phyloP scores from a whole-genome alignment of 139 green algal species.

The Tetraselmis striata region DNA sequence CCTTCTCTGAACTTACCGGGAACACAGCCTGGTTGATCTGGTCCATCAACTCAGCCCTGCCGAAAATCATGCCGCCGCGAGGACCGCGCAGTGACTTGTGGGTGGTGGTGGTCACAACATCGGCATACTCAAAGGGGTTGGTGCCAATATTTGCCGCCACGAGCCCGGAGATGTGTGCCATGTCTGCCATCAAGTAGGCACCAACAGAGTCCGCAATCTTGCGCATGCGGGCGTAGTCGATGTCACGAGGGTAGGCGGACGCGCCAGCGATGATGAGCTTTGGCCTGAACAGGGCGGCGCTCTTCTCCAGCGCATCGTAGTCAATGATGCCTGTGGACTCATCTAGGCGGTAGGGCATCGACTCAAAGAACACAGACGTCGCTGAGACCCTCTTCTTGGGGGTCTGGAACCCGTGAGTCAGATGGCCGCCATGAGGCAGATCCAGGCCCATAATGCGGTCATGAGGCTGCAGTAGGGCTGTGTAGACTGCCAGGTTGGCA shows the following conservation, averaged over 20 bases:
- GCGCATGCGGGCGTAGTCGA: slow-evolving; percentile 92
- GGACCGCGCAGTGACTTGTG: slow-evolving; percentile 94
- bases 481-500: slow-evolving; percentile 95
- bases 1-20: slow-evolving; percentile 62
- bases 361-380: slow-evolving; percentile 93
- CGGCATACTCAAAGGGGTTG: slow-evolving; percentile 51
- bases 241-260: slow-evolving; percentile 87
- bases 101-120: slow-evolving; percentile 94
- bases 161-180: slow-evolving; percentile 85
- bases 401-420: slow-evolving; percentile 92
- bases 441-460: slow-evolving; percentile 96
- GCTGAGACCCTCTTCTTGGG: slow-evolving; percentile 73
- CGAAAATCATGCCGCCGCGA: slow-evolving; percentile 90
- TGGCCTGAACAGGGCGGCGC: slow-evolving; percentile 67
- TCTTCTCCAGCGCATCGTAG: slow-evolving; percentile 78
- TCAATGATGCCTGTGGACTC: slow-evolving; percentile 83
- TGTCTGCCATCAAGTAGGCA: slow-evolving; percentile 93
- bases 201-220: slow-evolving; percentile 57
- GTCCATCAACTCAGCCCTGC: slow-evolving; percentile 68
- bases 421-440: slow-evolving; percentile 83
- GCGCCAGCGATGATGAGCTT: slow-evolving; percentile 78
- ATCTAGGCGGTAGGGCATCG: slow-evolving; percentile 91
- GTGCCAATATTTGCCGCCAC: slow-evolving; percentile 58
- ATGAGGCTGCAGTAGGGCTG: slow-evolving; percentile 80
- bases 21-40: slow-evolving; percentile 92